Evolutionary conservation across 2,329 filamentous ascomycete genomes (phyloP).

Genomic region (Aspergillus fijiensis): DNA sequence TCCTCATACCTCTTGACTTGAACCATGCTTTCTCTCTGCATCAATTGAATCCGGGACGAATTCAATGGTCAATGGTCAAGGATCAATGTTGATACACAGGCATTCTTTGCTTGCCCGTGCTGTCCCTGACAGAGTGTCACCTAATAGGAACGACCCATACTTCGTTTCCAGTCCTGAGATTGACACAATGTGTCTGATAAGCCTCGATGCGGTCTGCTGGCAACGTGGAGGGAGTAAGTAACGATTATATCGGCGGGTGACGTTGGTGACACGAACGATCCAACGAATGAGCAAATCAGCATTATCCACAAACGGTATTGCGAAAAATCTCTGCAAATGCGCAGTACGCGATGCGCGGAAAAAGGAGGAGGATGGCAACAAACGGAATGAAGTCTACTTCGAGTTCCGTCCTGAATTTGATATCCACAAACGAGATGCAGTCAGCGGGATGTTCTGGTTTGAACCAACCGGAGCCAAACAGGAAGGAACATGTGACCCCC

Average conservation of each 20-base stretch:
- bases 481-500: not conserved
- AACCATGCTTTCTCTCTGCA: not conserved
- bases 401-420: not conserved
- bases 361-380: not conserved
- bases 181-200: no score
- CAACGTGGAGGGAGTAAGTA: conserved; percentile 1
- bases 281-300: conserved; percentile 1
- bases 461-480: not conserved
- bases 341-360: not conserved
- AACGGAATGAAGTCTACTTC: not conserved
- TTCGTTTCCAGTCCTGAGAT: not conserved
- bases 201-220: not conserved
- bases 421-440: not conserved
- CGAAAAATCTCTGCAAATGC: not conserved
- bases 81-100: not conserved
- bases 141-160: not conserved
- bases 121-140: no score
- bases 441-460: not conserved
- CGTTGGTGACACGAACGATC: not conserved
- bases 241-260: not conserved
- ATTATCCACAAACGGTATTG: not conserved
- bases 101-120: no score
- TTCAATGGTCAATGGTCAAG: not conserved
- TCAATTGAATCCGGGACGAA: not conserved
- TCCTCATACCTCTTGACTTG: not conserved